Evolutionary conservation across 2,329 filamentous ascomycete genomes (phyloP).

Genomic region (Fusarium marasasianum): DNA sequence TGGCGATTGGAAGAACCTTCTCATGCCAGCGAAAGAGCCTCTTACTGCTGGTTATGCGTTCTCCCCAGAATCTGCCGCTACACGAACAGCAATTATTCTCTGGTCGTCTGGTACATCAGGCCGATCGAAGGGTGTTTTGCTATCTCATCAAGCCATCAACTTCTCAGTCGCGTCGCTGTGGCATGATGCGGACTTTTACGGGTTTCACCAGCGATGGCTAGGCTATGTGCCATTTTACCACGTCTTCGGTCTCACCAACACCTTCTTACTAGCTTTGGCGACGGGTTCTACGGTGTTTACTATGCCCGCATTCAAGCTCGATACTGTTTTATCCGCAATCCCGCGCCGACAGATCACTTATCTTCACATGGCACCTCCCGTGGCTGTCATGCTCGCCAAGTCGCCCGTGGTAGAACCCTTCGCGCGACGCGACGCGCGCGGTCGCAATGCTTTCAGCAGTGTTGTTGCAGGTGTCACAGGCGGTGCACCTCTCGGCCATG

Average conservation of each 20-base stretch:
- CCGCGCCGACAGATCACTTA: slow-evolving; percentile 71
- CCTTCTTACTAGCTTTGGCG: slow-evolving; percentile 64
- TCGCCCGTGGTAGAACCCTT: slow-evolving; percentile 72
- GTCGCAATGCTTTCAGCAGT: slow-evolving; percentile 65
- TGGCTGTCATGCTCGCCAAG: slow-evolving; percentile 75
- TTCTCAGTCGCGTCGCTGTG: slow-evolving; percentile 63
- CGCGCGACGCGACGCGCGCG: slow-evolving; percentile 54
- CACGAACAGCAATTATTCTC: slow-evolving; percentile 65
- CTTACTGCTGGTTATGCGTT: slow-evolving; percentile 55
- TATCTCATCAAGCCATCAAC: slow-evolving; percentile 73
- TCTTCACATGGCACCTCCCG: slow-evolving; percentile 73
- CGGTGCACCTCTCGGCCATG: slow-evolving; percentile 69
- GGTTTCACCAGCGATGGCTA: slow-evolving; percentile 55
- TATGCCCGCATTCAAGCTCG: slow-evolving; percentile 76
- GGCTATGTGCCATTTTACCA: slow-evolving; percentile 78
- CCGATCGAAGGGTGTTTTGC: slow-evolving; percentile 77
- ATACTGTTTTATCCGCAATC: slow-evolving; percentile 69
- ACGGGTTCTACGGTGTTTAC: slow-evolving; percentile 69
- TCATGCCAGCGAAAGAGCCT: slow-evolving; percentile 60
- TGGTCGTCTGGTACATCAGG: slow-evolving; percentile 73
- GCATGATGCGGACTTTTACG: slow-evolving; percentile 59
- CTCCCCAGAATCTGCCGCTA: slow-evolving; percentile 45
- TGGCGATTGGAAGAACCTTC: slow-evolving; percentile 68
- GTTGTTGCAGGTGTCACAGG: slow-evolving; percentile 65
- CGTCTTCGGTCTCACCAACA: slow-evolving; percentile 67